Conservation (phyloP, 2,329 filamentous ascomycete genomes). For the Stachybotrys elegans region DNA sequence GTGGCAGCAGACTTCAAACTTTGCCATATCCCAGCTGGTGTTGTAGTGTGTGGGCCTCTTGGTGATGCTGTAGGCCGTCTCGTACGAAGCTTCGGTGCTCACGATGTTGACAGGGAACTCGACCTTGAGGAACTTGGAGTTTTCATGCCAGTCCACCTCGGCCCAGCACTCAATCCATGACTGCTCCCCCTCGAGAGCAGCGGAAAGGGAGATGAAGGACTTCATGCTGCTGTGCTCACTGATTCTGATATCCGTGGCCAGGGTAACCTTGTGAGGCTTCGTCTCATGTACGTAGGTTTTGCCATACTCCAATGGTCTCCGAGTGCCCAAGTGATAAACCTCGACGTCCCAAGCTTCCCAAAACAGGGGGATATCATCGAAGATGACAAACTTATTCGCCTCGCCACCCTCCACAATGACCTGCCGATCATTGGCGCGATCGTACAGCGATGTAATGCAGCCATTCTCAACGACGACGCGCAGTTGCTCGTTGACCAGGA, state of each 20-base stretch:
- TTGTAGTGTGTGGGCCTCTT: constrained; percentile 95
- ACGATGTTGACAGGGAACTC: constrained; percentile 92
- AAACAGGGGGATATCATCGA: constrained; percentile 94
- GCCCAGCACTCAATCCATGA: constrained; percentile 73
- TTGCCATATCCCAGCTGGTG: constrained; percentile 95
- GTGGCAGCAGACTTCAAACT: constrained; percentile 95
- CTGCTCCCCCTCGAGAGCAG: constrained; percentile 52
- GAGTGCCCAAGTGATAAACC: constrained; percentile 87
- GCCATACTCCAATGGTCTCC: constrained; percentile 66
- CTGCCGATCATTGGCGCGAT: constrained; percentile 68
- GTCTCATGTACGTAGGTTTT: constrained; percentile 67
- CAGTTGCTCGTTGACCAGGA: constrained; percentile 74
- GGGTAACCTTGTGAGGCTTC: constrained; percentile 70
- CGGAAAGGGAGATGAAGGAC: constrained; percentile 76
- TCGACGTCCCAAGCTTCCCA: constrained; percentile 99
- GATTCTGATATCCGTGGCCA: constrained; percentile 81
- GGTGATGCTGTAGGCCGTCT: constrained; percentile 89
- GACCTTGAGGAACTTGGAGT: constrained; percentile 97
- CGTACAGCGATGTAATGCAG: constrained; percentile 78
- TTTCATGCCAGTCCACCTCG: constrained; percentile 95
- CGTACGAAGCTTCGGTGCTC: constrained; percentile 90
- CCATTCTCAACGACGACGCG: constrained; percentile 69
- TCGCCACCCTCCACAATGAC: constrained; percentile 68
- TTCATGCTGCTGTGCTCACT: constrained; percentile 82
- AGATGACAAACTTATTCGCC: constrained; percentile 88